Evolutionary conservation across 148 eudicot species (phyloP), one percentile per base, ranked within the genome.

Genomic region (Amaranthus palmeri): DNA sequence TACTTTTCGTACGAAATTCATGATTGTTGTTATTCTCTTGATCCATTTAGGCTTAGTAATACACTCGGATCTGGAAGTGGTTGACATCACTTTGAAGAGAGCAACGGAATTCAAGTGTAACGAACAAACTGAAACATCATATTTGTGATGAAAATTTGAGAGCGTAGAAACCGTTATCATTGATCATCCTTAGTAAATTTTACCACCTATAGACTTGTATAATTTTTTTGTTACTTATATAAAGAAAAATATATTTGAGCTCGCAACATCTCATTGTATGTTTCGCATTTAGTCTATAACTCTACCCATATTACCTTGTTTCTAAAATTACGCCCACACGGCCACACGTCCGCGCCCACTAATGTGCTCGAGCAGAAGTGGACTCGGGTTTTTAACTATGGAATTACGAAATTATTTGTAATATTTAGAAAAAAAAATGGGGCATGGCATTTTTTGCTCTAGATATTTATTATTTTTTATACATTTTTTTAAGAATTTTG

Each of bases 61-160:
- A 95, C 96, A 10, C 92, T 95, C 15, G 84, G 89, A 84, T 83
- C 97, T 72, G 89, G 92, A 74, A 83, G 96, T 80, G 86, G 89
- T 72, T 90, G 76, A 80, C 55, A 40, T 50, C 13, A 17, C 25
- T 18, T 36, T 15, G 41, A 54, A 52, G 52, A n/a, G 45, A 69
- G 25, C n/a, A 47, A 64, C 54, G 13, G 15, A 44, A 67, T 4
- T 68, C 61, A 70, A 42, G 48, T 50, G 40, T 68, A 67, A 66
- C 63, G 36, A 25, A 25, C 36, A 25, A 25, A 25, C 1, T 25
- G 36, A 2, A 25, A 25, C 36, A 0, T 25, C 36, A 1, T 25
- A 25, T 69, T 63, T 51, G 71, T 60, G 53, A 47, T 18, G 59
- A 8, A 67, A 47, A 67, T 58, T 63, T 73, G 69, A 54, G 70